Evolutionary conservation across 371 early-diverging fungal genomes (phyloP), one percentile per base, ranked within the genome.

Genomic region (Blakeslea trispora): DNA sequence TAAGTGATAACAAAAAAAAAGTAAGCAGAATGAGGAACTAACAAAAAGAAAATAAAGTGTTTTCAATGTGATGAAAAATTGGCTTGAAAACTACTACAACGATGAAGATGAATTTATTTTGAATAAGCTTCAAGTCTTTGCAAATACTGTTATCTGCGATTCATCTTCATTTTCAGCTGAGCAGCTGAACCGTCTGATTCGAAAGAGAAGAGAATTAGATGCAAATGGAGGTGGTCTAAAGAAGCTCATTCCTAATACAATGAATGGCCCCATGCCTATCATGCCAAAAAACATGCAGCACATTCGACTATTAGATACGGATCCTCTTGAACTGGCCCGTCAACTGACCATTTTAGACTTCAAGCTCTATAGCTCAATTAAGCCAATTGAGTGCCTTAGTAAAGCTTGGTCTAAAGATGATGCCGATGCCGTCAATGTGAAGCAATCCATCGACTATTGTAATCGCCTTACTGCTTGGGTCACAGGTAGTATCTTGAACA

Each of bases 291-390:
- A 81, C 51, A 55, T 88, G 57, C 81, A 80, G 35, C 52, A 61
- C 22, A 75, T 92, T 56, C 84, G 81, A 49, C 78, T 97, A 23
- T 53, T 87, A 42, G 96, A 97, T 47, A 71, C 95, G 18, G 94
- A 96, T 66, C 91, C 98, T 1, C 64, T 93, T 19, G 99, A 98
- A 68, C 57, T 97, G 24, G 96, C 97, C 0, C 81, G 99, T 11
- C 98, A 98, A 69, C 66, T 98, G 51, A 95, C 95, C 1, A 74
- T 97, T 45, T 84, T 95, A 55, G 94, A 95, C 61, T 88, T 85
- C 17, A 83, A 81, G 32, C 49, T 88, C 11, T 96, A 91, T 67
- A 85, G 82, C 71, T 83, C 83, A 51, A 92, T 97, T 53, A 79
- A 84, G 39, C 91, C 93, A 4, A 79, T 86, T 45, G 98, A 97